These are phyloP conservation scores for Venturia pyrina DNA, from an alignment of 2,329 filamentous ascomycete species.

Conservation along the genomic window DNA sequence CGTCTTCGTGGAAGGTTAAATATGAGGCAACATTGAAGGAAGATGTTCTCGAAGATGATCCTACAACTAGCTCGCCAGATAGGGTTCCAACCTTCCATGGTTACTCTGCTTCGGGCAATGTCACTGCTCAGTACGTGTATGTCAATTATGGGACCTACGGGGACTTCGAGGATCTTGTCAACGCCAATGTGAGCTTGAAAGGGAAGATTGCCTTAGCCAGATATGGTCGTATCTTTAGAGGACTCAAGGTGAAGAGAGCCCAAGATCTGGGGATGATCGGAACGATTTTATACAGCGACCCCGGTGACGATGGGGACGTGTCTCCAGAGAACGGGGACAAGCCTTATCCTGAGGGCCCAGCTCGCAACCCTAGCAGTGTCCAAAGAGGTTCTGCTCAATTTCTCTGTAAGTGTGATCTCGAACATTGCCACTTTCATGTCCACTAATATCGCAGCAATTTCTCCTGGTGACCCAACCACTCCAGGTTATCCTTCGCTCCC, in stretches of 20 bases:
- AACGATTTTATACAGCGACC: conserved; percentile 76
- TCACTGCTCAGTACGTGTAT: conserved; percentile 77
- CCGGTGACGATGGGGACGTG: conserved; percentile 74
- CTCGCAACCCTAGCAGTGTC: conserved; percentile 77
- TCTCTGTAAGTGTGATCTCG: conserved; percentile 28
- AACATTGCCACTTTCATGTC: not conserved
- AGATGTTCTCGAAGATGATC: conserved; percentile 73
- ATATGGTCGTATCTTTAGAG: conserved; percentile 80
- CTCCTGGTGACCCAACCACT: conserved; percentile 72
- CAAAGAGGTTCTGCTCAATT: conserved; percentile 76
- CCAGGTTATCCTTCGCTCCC: conserved; percentile 90
- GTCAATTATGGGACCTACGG: conserved; percentile 83
- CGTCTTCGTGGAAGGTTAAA: conserved; percentile 48
- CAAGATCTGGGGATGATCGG: conserved; percentile 85
- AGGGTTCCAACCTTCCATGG: conserved; percentile 87
- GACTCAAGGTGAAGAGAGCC: conserved; percentile 84
- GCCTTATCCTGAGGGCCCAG: conserved; percentile 75
- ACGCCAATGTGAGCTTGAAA: conserved; percentile 62
- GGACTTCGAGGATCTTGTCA: conserved; percentile 73
- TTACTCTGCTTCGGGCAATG: conserved; percentile 86
- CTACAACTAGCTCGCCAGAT: conserved; percentile 60
- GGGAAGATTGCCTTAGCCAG: conserved; percentile 83
- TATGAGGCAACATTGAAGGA: conserved; percentile 77
- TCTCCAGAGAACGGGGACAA: conserved; percentile 69
- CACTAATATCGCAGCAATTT: conserved; percentile 30